phyloP scores from a whole-genome alignment of 768 basidiomycete genomes.

The Suillus fuscotomentosus region DNA sequence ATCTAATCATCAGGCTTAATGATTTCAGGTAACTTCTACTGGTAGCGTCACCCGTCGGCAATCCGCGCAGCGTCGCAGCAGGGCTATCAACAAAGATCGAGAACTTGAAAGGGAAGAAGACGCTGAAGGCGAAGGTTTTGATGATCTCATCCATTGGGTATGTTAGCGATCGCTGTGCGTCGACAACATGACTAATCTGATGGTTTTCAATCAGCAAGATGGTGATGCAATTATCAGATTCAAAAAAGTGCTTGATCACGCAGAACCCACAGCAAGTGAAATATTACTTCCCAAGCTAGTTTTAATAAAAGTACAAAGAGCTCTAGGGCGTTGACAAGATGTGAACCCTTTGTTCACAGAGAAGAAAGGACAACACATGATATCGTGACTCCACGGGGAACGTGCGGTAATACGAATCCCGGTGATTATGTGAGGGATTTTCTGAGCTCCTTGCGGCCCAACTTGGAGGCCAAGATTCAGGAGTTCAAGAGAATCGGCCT shows the following conservation, averaged over 20 bases:
- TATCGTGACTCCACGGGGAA: neutral
- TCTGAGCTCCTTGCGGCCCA: conserved; percentile 19
- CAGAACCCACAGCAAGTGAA: neutral
- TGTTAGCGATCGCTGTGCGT: neutral
- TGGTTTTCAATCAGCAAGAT: neutral
- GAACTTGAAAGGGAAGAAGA: neutral
- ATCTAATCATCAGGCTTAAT: neutral
- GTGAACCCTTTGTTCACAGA: neutral
- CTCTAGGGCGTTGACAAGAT: too few species aligned
- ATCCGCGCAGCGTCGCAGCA: neutral
- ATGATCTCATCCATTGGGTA: neutral
- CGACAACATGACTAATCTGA: neutral
- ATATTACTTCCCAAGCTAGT: too few species aligned
- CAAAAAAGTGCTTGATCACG: neutral
- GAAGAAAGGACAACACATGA: neutral
- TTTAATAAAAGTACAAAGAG: neutral
- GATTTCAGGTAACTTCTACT: neutral
- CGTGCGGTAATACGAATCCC: neutral
- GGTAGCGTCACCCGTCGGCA: neutral
- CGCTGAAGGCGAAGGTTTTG: neutral
- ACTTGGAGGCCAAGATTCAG: conserved; percentile 18
- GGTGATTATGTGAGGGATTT: conserved; percentile 13
- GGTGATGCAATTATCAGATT: neutral
- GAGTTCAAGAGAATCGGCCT: conserved; percentile 22
- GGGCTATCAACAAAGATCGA: neutral